Evolutionary conservation across 805 yeast genomes (phyloP).

Genomic region (Wickerhamomyces sydowiorum): DNA sequence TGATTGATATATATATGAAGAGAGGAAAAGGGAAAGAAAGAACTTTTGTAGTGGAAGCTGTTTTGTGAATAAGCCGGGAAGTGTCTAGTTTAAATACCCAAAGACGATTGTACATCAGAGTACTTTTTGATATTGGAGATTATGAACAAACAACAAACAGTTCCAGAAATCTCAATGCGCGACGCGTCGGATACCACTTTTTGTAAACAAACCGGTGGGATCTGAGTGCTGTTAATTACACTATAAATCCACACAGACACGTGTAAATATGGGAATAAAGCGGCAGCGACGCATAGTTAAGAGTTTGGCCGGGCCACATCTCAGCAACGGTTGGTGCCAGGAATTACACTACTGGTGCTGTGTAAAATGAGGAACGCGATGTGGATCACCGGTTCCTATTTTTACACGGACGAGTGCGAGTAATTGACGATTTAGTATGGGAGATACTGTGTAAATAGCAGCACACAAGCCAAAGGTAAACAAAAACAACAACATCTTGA

Average conservation of each 20-base stretch:
- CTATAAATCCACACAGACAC: neutral
- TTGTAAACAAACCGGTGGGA: no score
- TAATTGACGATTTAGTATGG: neutral
- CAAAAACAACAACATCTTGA: no score
- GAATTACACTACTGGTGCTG: neutral
- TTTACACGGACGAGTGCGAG: neutral
- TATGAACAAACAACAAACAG: neutral
- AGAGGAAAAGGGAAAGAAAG: neutral
- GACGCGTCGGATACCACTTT: no score
- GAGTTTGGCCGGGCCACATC: neutral
- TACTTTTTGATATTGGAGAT: neutral
- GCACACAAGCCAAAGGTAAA: no score
- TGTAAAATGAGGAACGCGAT: constrained; percentile 1
- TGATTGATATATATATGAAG: neutral
- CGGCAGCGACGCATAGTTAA: neutral
- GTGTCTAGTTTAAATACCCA: neutral
- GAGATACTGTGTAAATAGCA: no score
- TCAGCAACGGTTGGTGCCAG: neutral
- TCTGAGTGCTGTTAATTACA: constrained; percentile 1
- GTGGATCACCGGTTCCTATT: neutral
- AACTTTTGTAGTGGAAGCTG: neutral
- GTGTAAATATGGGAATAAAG: constrained; percentile 3
- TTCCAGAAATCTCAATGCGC: no score
- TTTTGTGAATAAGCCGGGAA: constrained; percentile 1
- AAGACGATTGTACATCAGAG: neutral